A percentile compares a stretch with the other conserved stretches of the same genome.
These are phyloP conservation scores for Pogostemon cablin DNA, from an alignment of 257 asterid genomes.

Conservation along the genomic window DNA sequence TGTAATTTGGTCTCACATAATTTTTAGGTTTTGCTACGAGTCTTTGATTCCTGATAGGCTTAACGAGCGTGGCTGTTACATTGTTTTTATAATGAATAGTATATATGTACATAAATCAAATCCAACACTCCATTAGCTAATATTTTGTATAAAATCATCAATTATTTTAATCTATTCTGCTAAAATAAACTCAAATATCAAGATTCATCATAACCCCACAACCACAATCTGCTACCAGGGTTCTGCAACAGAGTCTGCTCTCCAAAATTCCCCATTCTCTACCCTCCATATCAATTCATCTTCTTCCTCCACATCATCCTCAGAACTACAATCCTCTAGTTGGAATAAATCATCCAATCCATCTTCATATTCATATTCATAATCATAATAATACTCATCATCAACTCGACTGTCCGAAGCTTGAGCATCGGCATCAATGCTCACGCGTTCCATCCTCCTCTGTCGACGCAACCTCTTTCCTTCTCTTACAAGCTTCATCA, in stretches of 20 bases:
- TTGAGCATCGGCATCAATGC: slow-evolving; percentile 22
- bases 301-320: slow-evolving; percentile 42
- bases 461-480: slow-evolving; percentile 80
- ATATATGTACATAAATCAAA: too few relatives aligned
- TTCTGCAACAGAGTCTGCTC: slow-evolving; percentile 47
- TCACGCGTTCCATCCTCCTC: slow-evolving; percentile 42
- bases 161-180: too few relatives aligned
- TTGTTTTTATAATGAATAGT: too few relatives aligned
- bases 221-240: slow-evolving; percentile 52
- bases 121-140: too few relatives aligned
- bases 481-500: slow-evolving; percentile 63
- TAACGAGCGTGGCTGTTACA: too few relatives aligned
- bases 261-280: slow-evolving; percentile 61
- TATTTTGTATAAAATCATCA: too few relatives aligned
- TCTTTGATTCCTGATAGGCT: too few relatives aligned
- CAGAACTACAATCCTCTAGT: slow-evolving; percentile 45
- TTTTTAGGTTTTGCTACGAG: too few relatives aligned
- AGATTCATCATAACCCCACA: neutral
- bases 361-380: slow-evolving; percentile 46
- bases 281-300: slow-evolving; percentile 35
- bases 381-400: slow-evolving; percentile 44
- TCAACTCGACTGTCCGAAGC: slow-evolving; percentile 25
- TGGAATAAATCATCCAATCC: slow-evolving; percentile 80
- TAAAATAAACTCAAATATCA: neutral
- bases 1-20: too few relatives aligned